A percentile compares a stretch with the other conserved stretches of the same genome.
These are phyloP conservation scores for Apiosordaria backusii DNA, from an alignment of 495 filamentous ascomycete genomes.

Conservation along the genomic window DNA sequence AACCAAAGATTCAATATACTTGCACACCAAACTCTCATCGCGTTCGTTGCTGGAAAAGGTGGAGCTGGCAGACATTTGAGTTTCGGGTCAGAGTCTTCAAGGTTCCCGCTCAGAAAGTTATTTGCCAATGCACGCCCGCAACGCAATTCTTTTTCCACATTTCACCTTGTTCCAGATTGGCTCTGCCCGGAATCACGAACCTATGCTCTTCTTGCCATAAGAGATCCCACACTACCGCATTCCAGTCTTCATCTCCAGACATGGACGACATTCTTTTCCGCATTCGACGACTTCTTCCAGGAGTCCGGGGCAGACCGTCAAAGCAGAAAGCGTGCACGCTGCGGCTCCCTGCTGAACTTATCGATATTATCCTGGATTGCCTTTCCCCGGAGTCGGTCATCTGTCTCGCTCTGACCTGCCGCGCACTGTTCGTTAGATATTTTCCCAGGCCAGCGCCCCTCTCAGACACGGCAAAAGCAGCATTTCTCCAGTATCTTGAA, in stretches of 20 bases:
- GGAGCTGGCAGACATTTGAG: neutral
- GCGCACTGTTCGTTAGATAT: neutral
- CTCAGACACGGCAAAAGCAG: neutral
- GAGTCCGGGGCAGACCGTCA: neutral
- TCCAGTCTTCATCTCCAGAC: too few relatives aligned
- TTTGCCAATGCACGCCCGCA: neutral
- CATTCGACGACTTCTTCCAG: neutral
- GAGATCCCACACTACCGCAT: too few relatives aligned
- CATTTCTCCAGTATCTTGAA: neutral
- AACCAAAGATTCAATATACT: too few relatives aligned
- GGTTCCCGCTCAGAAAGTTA: too few relatives aligned
- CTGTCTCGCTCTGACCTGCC: neutral
- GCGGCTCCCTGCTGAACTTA: neutral
- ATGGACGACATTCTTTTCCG: neutral
- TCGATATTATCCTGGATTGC: neutral
- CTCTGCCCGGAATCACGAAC: too few relatives aligned
- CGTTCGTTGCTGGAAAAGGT: too few relatives aligned
- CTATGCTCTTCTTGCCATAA: too few relatives aligned
- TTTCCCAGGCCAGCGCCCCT: neutral
- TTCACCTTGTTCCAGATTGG: neutral
- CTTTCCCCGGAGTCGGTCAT: neutral
- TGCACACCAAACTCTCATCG: too few relatives aligned
- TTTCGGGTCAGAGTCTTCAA: neutral
- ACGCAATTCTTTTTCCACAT: neutral
- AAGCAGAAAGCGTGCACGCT: neutral